Percentiles rank a stretch among this genome's conserved stretches.
These are phyloP conservation scores for Venturia nashicola DNA, from an alignment of 2,329 filamentous ascomycete genomes.

Conservation along the genomic window DNA sequence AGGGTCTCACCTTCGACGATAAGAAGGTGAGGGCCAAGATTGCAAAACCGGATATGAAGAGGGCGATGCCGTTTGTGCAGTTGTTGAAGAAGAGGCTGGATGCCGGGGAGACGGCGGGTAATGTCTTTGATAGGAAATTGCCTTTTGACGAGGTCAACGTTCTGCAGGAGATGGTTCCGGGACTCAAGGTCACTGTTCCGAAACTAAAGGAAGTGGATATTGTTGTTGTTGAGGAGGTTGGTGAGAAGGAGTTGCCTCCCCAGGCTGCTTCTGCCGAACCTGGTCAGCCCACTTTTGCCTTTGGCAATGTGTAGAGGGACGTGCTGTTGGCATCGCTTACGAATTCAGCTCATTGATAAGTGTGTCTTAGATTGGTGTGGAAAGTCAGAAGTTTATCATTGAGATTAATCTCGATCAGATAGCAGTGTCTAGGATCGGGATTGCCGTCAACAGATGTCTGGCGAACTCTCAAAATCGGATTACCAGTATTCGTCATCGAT, in stretches of 20 bases:
- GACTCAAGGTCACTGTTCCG: conserved; percentile 64
- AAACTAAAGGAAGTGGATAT: conserved; percentile 59
- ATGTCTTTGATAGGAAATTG: conserved; percentile 72
- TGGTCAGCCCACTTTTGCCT: conserved; percentile 9
- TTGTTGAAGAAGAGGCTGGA: conserved; percentile 71
- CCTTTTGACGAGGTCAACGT: conserved; percentile 74
- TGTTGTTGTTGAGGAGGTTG: conserved; percentile 53
- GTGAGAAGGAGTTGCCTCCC: conserved; percentile 34
- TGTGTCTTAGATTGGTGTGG: no score
- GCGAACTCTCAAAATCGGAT: no score
- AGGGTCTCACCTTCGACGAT: conserved; percentile 56
- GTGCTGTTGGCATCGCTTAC: no score
- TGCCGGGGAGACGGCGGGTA: conserved; percentile 48
- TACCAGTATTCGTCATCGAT: no score
- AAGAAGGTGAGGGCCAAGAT: conserved; percentile 70
- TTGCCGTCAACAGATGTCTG: no score
- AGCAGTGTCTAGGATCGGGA: no score
- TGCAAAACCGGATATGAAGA: conserved; percentile 86
- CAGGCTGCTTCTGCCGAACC: conserved; percentile 7
- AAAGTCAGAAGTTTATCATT: no score
- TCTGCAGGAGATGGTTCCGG: conserved; percentile 64
- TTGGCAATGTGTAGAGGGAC: conserved; percentile 4
- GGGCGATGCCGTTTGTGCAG: conserved; percentile 96
- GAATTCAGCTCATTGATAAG: no score
- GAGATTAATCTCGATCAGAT: no score